phyloP scores from a whole-genome alignment of 495 filamentous ascomycete species.

The Penicillium nucicola region DNA sequence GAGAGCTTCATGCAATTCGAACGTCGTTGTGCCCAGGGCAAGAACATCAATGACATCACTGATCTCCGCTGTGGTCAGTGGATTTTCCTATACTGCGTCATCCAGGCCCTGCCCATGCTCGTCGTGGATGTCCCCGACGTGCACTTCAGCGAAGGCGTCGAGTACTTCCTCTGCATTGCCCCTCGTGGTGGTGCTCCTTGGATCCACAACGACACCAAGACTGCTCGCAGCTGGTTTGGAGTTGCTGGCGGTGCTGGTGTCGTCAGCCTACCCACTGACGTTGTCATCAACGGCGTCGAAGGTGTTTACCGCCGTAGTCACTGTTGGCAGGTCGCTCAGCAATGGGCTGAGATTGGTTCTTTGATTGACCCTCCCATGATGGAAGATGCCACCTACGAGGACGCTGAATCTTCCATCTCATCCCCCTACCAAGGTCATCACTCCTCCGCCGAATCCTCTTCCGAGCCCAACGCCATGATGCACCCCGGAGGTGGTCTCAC shows the following conservation, averaged over 20 bases:
- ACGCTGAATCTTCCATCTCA: slow-evolving; percentile 42
- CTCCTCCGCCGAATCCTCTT: slow-evolving; percentile 41
- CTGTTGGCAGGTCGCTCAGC: slow-evolving; percentile 82
- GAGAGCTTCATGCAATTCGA: slow-evolving; percentile 82
- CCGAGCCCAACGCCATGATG: slow-evolving; percentile 27
- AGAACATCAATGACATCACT: slow-evolving; percentile 65
- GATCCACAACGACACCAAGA: slow-evolving; percentile 67
- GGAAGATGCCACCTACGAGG: slow-evolving; percentile 37
- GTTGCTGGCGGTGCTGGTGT: slow-evolving; percentile 67
- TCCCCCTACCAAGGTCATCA: slow-evolving; percentile 43
- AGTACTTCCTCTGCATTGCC: slow-evolving; percentile 95
- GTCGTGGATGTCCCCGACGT: slow-evolving; percentile 83
- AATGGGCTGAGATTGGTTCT: slow-evolving; percentile 56
- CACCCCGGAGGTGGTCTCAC: slow-evolving; percentile 27
- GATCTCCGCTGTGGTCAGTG: slow-evolving; percentile 84
- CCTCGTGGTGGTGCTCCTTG: slow-evolving; percentile 81
- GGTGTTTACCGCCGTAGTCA: slow-evolving; percentile 87
- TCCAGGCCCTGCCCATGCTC: slow-evolving; percentile 87
- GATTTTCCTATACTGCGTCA: slow-evolving; percentile 89
- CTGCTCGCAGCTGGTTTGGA: slow-evolving; percentile 75
- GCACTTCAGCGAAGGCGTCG: slow-evolving; percentile 73
- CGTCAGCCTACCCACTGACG: slow-evolving; percentile 74
- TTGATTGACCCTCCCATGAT: slow-evolving; percentile 36
- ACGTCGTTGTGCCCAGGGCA: slow-evolving; percentile 66
- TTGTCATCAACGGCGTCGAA: slow-evolving; percentile 85